A percentile compares a stretch with the other conserved stretches of the same genome.
These are phyloP conservation scores for Lycium ferocissimum DNA, from an alignment of 257 asterid species.

Conservation along the genomic window DNA sequence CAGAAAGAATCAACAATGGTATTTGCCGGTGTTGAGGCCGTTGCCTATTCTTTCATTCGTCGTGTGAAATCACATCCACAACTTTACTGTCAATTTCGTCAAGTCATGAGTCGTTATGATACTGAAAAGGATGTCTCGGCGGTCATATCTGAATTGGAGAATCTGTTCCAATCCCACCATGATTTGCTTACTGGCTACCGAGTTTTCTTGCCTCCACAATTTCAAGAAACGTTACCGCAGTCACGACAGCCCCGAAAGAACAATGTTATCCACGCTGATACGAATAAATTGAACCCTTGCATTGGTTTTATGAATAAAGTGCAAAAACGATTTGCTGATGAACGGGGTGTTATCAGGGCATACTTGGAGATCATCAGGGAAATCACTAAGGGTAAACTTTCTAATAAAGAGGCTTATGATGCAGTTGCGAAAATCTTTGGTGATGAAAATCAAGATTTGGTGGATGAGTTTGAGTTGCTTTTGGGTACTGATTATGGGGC, in stretches of 20 bases:
- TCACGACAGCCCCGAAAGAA: background rate
- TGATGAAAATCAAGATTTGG: conserved; percentile 3
- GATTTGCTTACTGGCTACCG: background rate
- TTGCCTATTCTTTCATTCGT: background rate
- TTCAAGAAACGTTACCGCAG: background rate
- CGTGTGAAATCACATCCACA: background rate
- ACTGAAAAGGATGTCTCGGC: background rate
- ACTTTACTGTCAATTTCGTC: background rate
- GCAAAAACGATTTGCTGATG: background rate
- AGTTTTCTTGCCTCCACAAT: background rate
- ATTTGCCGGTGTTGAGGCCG: no score
- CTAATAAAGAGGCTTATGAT: background rate
- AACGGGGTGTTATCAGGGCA: background rate
- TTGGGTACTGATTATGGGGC: background rate
- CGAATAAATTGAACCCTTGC: background rate
- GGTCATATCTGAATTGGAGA: background rate
- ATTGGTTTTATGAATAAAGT: conserved; percentile 1
- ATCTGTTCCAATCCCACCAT: background rate
- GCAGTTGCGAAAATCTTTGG: background rate
- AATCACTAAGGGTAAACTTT: background rate
- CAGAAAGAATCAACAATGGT: background rate
- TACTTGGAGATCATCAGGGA: background rate
- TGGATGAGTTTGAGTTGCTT: background rate
- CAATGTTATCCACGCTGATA: background rate
- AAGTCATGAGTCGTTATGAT: background rate